A percentile compares a stretch with the other conserved stretches of the same genome.
phyloP scores from a whole-genome alignment of 2,329 filamentous ascomycete genomes.

The Massarina eburnea region DNA sequence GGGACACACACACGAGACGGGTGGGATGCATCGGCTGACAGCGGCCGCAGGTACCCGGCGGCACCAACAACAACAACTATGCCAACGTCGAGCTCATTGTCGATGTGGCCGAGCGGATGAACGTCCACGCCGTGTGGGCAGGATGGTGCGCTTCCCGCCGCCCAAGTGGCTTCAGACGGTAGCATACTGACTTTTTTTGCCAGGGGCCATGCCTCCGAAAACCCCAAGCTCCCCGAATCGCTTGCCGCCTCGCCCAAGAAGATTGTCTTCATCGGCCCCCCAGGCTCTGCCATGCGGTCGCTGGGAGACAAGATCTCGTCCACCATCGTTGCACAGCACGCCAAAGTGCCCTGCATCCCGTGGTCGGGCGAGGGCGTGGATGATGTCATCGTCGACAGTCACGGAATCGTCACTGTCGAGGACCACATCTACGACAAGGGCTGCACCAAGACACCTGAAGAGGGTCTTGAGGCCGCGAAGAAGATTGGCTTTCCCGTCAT shows the following conservation, averaged over 20 bases:
- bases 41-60: slow-evolving; percentile 74
- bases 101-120: slow-evolving; percentile 97
- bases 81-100: slow-evolving; percentile 99
- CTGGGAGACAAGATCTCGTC: slow-evolving; percentile 99
- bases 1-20: not conserved
- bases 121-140: slow-evolving; percentile 97
- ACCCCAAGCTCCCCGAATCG: slow-evolving; percentile 95
- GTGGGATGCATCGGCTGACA: slow-evolving; percentile 19
- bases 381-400: slow-evolving; percentile 72
- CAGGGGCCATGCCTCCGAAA: slow-evolving; percentile 90
- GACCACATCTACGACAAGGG: slow-evolving; percentile 86
- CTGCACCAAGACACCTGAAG: slow-evolving; percentile 85
- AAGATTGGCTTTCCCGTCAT: slow-evolving; percentile 98
- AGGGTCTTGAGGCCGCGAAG: slow-evolving; percentile 82
- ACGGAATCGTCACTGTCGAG: slow-evolving; percentile 89
- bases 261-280: slow-evolving; percentile 98
- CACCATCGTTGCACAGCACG: slow-evolving; percentile 98
- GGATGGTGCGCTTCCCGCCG: slow-evolving; percentile 71
- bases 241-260: slow-evolving; percentile 95
- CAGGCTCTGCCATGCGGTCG: slow-evolving; percentile 97
- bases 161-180: not conserved
- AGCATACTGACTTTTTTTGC: slow-evolving; percentile 19
- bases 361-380: slow-evolving; percentile 96
- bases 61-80: slow-evolving; percentile 99
- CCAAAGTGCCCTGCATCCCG: slow-evolving; percentile 94